These are phyloP conservation scores for Daldinia sp. DNA, from an alignment of 2,329 filamentous ascomycete genomes.

Conservation along the genomic window DNA sequence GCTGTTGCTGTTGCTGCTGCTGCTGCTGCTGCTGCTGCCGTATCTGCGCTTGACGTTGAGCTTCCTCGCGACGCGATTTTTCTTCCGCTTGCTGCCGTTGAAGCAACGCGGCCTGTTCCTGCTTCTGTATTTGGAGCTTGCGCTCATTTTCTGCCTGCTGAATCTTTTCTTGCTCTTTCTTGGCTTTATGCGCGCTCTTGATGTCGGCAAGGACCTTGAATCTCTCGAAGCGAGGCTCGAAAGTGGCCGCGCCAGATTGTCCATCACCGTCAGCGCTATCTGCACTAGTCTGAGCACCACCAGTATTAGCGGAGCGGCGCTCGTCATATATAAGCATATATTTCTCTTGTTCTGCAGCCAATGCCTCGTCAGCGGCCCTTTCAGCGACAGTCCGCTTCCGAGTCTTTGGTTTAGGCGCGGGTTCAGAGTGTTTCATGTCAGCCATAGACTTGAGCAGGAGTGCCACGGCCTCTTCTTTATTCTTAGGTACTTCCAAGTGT, in stretches of 20 bases:
- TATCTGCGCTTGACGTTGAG: conserved; percentile 55
- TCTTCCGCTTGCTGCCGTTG: conserved; percentile 51
- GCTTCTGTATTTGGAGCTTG: conserved; percentile 57
- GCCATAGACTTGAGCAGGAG: conserved; percentile 72
- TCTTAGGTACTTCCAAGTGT: conserved; percentile 78
- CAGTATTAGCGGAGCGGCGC: conserved; percentile 69
- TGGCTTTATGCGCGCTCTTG: conserved; percentile 78
- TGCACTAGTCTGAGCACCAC: conserved; percentile 63
- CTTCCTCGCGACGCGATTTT: conserved; percentile 41
- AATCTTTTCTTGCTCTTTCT: conserved; percentile 77
- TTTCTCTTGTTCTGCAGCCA: conserved; percentile 86
- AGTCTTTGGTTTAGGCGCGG: conserved; percentile 84
- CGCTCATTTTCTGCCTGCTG: conserved; percentile 69
- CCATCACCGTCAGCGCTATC: conserved; percentile 76
- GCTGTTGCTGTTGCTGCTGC: conserved; percentile 46
- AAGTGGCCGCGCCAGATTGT: conserved; percentile 74
- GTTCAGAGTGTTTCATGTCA: conserved; percentile 79
- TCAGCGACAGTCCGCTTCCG: conserved; percentile 94
- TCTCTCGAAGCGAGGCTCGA: conserved; percentile 86
- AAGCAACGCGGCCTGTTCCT: conserved; percentile 52
- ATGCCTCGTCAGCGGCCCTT: conserved; percentile 91
- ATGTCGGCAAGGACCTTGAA: conserved; percentile 94
- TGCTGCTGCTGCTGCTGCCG: conserved; percentile 48
- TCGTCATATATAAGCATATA: conserved; percentile 96
- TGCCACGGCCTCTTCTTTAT: conserved; percentile 71